phyloP scores from a whole-genome alignment of 345 rosid genomes.

The Rhodomyrtus tomentosa region DNA sequence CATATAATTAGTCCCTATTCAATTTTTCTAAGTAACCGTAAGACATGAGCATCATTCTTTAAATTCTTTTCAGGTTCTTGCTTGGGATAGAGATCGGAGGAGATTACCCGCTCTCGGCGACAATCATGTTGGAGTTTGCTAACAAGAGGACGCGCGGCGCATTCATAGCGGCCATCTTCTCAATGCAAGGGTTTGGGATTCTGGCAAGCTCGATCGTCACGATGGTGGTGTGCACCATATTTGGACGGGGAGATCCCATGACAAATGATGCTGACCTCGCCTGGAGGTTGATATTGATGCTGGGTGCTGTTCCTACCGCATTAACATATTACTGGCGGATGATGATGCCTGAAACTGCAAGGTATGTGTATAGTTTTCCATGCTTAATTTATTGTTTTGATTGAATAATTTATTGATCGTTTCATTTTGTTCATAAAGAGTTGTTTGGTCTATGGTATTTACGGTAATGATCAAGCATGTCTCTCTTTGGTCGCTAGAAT shows the following conservation, averaged over 20 bases:
- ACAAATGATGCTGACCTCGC: conserved; percentile 43
- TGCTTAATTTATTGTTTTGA: too few relatives aligned
- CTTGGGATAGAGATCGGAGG: conserved; percentile 59
- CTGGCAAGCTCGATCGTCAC: conserved; percentile 39
- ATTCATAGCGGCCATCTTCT: conserved; percentile 52
- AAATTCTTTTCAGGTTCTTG: conserved; percentile 29
- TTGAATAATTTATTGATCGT: too few relatives aligned
- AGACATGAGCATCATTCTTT: too few relatives aligned
- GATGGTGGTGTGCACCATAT: conserved; percentile 28
- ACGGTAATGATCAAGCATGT: too few relatives aligned
- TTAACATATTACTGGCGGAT: conserved; percentile 62
- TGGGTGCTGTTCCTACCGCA: conserved; percentile 65
- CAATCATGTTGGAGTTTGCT: conserved; percentile 69
- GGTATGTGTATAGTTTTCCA: conserved; percentile 15
- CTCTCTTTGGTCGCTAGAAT: too few relatives aligned
- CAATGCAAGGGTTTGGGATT: conserved; percentile 63
- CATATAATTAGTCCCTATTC: too few relatives aligned
- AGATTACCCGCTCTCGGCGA: conserved; percentile 57
- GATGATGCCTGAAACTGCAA: conserved; percentile 76
- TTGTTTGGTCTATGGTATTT: too few relatives aligned
- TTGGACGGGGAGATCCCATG: conserved; percentile 5
- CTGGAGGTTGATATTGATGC: conserved; percentile 59
- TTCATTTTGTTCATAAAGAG: too few relatives aligned
- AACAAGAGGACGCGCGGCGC: conserved; percentile 51
- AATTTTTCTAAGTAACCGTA: too few relatives aligned